A percentile compares a stretch with the other conserved stretches of the same genome.
These are phyloP conservation scores for sorghum (Sorghum bicolor) DNA, from an alignment of 176 grass and related monocot species.

Conservation along the genomic window DNA sequence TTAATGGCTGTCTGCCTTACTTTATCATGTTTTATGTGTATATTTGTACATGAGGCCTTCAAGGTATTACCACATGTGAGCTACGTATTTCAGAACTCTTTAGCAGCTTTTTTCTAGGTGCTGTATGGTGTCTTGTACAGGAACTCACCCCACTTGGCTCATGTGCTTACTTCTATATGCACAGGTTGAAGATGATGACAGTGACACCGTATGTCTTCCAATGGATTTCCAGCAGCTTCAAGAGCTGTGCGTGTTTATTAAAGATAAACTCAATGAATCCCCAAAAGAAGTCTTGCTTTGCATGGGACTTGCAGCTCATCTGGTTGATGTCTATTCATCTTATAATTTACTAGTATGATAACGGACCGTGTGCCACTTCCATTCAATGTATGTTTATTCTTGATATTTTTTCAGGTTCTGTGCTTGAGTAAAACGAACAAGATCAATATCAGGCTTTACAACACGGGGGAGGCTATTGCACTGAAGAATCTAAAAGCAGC, in stretches of 20 bases:
- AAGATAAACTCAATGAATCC: slow-evolving; percentile 47
- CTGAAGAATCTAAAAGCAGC: slow-evolving; percentile 85
- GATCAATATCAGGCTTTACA: slow-evolving; percentile 88
- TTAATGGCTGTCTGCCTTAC: background rate
- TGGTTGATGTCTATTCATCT: slow-evolving; percentile 48
- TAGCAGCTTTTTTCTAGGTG: background rate
- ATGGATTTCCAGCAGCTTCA: slow-evolving; percentile 65
- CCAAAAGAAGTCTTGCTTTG: slow-evolving; percentile 77
- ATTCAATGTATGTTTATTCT: background rate
- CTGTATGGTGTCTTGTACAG: background rate
- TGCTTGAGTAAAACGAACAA: slow-evolving; percentile 34
- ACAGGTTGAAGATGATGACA: slow-evolving; percentile 58
- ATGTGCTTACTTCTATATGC: slow-evolving; percentile 8
- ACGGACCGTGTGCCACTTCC: background rate
- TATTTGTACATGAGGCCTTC: background rate
- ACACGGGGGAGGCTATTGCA: slow-evolving; percentile 46
- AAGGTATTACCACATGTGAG: background rate
- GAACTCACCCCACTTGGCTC: background rate
- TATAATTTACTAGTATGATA: background rate
- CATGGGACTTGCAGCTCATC: slow-evolving; percentile 77
- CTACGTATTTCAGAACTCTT: background rate
- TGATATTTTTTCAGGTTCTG: slow-evolving; percentile 45
- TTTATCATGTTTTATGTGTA: background rate
- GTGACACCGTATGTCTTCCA: slow-evolving; percentile 38
- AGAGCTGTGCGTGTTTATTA: slow-evolving; percentile 31